These are phyloP conservation scores for Croton setiger DNA, from an alignment of 441 rosid species.

Conservation along the genomic window DNA sequence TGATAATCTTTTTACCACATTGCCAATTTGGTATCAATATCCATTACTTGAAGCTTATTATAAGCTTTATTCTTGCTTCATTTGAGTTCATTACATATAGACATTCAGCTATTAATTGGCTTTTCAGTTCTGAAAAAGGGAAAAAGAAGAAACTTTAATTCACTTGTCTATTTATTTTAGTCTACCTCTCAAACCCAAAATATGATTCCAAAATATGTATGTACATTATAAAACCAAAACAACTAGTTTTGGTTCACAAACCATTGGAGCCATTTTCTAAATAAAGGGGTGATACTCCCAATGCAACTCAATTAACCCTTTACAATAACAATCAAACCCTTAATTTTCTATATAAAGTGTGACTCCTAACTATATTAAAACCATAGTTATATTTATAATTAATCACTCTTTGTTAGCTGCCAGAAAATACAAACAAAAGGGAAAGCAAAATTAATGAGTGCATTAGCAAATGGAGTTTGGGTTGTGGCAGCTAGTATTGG, in stretches of 20 bases:
- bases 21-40: no score
- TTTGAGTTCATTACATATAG: no score
- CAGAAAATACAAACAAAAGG: no score
- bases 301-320: not conserved
- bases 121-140: not conserved
- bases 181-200: not conserved
- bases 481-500: slow-evolving; percentile 29
- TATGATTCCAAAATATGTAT: not conserved
- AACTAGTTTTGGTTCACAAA: not conserved
- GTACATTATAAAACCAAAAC: not conserved
- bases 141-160: not conserved
- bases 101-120: no score
- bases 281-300: not conserved
- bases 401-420: no score
- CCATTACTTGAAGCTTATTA: no score
- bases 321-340: not conserved
- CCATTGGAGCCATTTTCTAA: slow-evolving; percentile 3
- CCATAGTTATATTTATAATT: no score
- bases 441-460: not conserved
- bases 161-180: not conserved
- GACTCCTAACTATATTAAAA: no score
- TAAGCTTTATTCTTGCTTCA: no score
- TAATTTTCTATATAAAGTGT: not conserved
- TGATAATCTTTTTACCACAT: no score
- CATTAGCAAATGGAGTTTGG: slow-evolving; percentile 22